Conservation (phyloP, 2,329 filamentous ascomycete genomes). For the Dactylonectria macrodidyma region DNA sequence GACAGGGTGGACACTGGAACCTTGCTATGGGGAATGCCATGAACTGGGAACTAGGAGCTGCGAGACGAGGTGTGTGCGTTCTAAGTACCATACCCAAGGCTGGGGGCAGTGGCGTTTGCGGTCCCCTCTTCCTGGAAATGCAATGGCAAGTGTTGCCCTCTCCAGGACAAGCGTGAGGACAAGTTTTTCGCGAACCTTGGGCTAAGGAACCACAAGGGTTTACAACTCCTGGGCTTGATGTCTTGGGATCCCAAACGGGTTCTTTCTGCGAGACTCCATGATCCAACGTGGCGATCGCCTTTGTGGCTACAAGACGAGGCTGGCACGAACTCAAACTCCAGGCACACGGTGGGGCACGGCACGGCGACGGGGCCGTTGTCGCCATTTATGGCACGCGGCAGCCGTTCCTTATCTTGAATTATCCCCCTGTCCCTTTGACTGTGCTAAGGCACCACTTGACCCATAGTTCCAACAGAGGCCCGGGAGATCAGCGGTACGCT, state of each 20-base stretch:
- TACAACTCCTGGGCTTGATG: slow-evolving; percentile 28
- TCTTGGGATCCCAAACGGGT: slow-evolving; percentile 16
- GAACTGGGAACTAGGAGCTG: too few species aligned
- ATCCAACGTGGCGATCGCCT: slow-evolving; percentile 31
- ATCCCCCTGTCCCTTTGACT: too few species aligned
- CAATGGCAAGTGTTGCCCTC: slow-evolving; percentile 26
- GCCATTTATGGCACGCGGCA: too few species aligned
- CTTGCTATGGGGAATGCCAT: slow-evolving; percentile 8
- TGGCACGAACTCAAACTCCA: slow-evolving; percentile 30
- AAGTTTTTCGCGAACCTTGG: slow-evolving; percentile 12
- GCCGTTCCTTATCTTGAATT: too few species aligned
- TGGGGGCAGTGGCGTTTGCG: slow-evolving; percentile 33
- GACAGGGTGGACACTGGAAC: slow-evolving; percentile 21
- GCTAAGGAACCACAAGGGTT: slow-evolving; percentile 32
- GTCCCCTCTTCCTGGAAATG: slow-evolving; percentile 22
- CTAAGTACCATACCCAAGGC: slow-evolving; percentile 21
- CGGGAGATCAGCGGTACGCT: too few species aligned
- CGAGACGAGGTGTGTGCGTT: not conserved
- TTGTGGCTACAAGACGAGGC: slow-evolving; percentile 6
- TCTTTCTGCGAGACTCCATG: too few species aligned
- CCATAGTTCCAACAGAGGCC: too few species aligned
- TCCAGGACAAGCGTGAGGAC: slow-evolving; percentile 27
- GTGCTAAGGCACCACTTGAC: too few species aligned
- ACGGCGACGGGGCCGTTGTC: too few species aligned
- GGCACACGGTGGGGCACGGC: slow-evolving; percentile 20